Percentiles rank a stretch among this genome's conserved stretches.
These are phyloP conservation scores for Corylus americana DNA, from an alignment of 306 rosid genomes.

Conservation along the genomic window DNA sequence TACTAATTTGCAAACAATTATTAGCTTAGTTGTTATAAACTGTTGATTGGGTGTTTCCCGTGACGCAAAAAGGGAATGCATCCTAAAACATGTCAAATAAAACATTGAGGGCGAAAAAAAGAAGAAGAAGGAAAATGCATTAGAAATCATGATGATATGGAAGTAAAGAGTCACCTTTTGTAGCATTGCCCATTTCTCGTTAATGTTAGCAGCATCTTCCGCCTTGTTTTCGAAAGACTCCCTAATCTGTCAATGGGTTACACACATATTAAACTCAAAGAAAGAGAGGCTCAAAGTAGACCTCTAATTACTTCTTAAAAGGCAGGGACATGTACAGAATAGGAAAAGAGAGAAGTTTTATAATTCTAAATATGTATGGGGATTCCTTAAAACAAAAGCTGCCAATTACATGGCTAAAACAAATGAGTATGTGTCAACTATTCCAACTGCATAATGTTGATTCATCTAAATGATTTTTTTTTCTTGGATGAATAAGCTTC, in stretches of 20 bases:
- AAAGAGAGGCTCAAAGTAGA: slow-evolving; percentile 7
- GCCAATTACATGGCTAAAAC: background rate
- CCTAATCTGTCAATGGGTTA: slow-evolving; percentile 43
- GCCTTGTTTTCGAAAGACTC: slow-evolving; percentile 39
- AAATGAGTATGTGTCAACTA: background rate
- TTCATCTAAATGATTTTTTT: background rate
- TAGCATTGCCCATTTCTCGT: slow-evolving; percentile 46
- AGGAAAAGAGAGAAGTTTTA: background rate
- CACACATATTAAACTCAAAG: slow-evolving; percentile 17
- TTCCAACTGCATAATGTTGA: no score
- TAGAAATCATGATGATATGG: background rate
- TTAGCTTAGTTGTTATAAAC: background rate
- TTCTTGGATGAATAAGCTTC: no score
- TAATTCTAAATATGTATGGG: background rate
- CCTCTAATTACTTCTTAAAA: background rate
- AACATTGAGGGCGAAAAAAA: background rate
- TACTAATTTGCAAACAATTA: slow-evolving; percentile 1
- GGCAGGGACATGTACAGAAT: background rate
- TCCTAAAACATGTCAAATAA: background rate
- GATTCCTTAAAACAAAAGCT: background rate
- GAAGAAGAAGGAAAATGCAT: slow-evolving; percentile 1
- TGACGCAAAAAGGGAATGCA: background rate
- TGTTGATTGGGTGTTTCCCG: background rate
- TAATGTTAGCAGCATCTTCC: slow-evolving; percentile 40
- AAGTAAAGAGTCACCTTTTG: slow-evolving; percentile 48